Evolutionary conservation across 2,329 filamentous ascomycete species (phyloP), one percentile per base, ranked within the genome.

Genomic region (Pseudopyricularia cyperi): DNA sequence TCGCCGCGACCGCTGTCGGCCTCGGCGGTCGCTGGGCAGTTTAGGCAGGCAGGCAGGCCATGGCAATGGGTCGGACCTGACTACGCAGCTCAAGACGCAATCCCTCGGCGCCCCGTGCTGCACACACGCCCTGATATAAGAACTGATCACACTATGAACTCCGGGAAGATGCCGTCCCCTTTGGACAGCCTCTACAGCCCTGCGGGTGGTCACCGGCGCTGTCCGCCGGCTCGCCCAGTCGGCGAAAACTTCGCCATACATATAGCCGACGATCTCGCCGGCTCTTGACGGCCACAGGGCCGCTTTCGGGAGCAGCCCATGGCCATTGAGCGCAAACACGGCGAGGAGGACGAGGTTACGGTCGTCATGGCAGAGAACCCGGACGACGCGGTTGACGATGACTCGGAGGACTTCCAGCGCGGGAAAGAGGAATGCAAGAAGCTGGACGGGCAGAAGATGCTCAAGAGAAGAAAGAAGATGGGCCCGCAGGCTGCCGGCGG

Each of bases 261-360:
- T 17, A 55, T 59, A 7, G 30, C 50, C 22, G 51, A 46, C 46
- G 48, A 51, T 30, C 54, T 55, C n/a, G 50, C 53, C 4, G 54
- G 46, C 7, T 50, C 50, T 42, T 55, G 57, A 33, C 53, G 55
- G 46, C 46, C 52, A 7, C 58, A 60, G 55, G 57, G 55, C 0
- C 39, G 53, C 8, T 60, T 60, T 15, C 52, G 59, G 24, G 58
- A 59, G 53, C 53, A 50, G 39, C 54, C 59, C 9, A 58, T 58
- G 58, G 56, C 56, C 11, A 22, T 57, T 52, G 59, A 60, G 53
- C 53, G 55, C 47, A 34, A 44, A 15, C 52, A 48, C 19, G 57
- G 56, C 48, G 57, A 60, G 54, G 15, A 19, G 9, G 58, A 60
- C 50, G 55, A 56, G 2, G 58, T 60, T 5, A 60, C 58, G 2